Percentiles rank a stretch among this genome's conserved stretches.
Evolutionary conservation across 1,284 basidiomycete species (phyloP).

Genomic region (Cryptococcus jaspeensis): DNA sequence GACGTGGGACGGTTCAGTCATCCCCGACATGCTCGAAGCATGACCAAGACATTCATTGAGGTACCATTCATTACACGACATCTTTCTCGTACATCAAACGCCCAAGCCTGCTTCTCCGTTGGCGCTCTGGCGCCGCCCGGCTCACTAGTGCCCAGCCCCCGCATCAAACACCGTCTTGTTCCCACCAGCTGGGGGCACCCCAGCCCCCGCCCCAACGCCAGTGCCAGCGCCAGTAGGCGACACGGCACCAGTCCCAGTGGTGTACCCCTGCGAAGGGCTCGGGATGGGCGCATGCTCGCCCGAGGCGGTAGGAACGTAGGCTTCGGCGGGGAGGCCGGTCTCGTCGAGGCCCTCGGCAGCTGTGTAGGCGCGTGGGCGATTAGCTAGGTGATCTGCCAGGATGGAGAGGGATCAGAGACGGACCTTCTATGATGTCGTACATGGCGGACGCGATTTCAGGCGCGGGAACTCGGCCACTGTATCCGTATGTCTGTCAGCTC

Average conservation of each 20-base stretch:
- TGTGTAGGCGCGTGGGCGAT: conserved; percentile 10
- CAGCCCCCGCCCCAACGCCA: background rate
- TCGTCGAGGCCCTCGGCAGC: conserved; percentile 57
- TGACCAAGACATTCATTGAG: no score
- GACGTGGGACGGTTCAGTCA: no score
- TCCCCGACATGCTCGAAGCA: no score
- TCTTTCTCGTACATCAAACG: no score
- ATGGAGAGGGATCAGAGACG: conserved; percentile 63
- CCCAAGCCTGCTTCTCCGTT: no score
- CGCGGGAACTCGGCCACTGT: conserved; percentile 82
- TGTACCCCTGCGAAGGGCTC: conserved; percentile 18
- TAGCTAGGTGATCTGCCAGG: conserved; percentile 61
- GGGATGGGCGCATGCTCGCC: conserved; percentile 62
- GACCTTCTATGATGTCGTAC: conserved; percentile 87
- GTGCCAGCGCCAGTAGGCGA: background rate
- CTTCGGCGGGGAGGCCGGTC: conserved; percentile 69
- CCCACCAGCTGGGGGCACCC: conserved; percentile 10
- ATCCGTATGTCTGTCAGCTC: background rate
- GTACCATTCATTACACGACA: no score
- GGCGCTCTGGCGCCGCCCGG: no score
- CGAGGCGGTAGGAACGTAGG: conserved; percentile 70
- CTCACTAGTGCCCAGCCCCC: background rate
- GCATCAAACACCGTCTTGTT: conserved; percentile 35
- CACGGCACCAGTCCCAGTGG: conserved; percentile 3
- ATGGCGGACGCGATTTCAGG: conserved; percentile 90